A percentile compares a stretch with the other conserved stretches of the same genome.
phyloP scores from a whole-genome alignment of 1,284 basidiomycete species.

The Apiotrichum siamense region DNA sequence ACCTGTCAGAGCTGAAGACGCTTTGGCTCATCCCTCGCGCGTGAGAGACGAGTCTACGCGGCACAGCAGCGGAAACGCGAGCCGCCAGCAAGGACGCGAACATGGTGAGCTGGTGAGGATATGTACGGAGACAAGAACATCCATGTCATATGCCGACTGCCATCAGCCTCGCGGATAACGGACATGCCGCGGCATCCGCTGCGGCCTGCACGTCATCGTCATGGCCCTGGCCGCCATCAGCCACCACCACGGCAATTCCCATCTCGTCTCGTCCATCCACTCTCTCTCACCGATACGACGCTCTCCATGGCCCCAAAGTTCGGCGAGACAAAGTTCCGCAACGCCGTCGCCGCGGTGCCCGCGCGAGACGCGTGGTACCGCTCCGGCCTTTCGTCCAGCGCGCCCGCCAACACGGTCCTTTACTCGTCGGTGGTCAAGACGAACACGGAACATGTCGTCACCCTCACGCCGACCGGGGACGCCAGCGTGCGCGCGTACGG shows the following conservation, averaged over 20 bases:
- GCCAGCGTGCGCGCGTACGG: constrained; percentile 26
- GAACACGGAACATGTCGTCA: constrained; percentile 31
- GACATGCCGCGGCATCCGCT: too few species aligned
- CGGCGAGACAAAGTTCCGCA: constrained; percentile 42
- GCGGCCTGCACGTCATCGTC: too few species aligned
- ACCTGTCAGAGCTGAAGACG: constrained; percentile 11
- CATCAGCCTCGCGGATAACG: too few species aligned
- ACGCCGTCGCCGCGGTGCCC: constrained; percentile 27
- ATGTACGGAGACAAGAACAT: too few species aligned
- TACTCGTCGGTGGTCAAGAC: constrained; percentile 36
- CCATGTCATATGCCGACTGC: too few species aligned
- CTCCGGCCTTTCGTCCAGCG: constrained; percentile 8
- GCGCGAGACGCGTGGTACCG: constrained; percentile 35
- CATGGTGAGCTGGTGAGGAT: background rate
- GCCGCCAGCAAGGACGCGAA: background rate
- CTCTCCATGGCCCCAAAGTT: constrained; percentile 28
- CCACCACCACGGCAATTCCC: too few species aligned
- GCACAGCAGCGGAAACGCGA: background rate
- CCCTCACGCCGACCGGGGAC: constrained; percentile 30
- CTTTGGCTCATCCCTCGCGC: background rate
- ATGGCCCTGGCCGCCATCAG: too few species aligned
- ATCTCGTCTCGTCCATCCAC: too few species aligned
- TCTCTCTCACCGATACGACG: background rate
- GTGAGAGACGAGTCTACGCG: background rate
- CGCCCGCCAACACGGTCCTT: constrained; percentile 15